Percentiles rank a stretch among this genome's conserved stretches.
Conservation (phyloP, 2,329 filamentous ascomycete species). For the Fusarium setosum region DNA sequence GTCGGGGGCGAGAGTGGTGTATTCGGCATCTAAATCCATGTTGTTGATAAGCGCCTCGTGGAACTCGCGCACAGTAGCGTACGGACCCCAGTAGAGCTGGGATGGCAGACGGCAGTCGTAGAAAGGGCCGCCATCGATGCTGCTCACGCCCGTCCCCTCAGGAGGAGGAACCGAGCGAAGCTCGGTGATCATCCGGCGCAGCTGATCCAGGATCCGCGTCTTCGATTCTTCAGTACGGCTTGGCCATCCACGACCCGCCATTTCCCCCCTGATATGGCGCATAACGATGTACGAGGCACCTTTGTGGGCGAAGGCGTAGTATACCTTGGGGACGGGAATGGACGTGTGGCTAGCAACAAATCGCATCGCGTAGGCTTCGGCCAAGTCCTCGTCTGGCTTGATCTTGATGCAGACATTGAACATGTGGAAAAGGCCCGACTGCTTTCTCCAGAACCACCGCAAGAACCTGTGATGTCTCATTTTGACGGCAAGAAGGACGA, state of each 20-base stretch:
- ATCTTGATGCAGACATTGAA: constrained; percentile 44
- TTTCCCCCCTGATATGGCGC: constrained; percentile 47
- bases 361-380: constrained; percentile 54
- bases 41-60: constrained; percentile 36
- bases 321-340: constrained; percentile 57
- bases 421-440: background rate
- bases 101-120: constrained; percentile 38
- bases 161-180: constrained; percentile 28
- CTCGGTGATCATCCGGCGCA: constrained; percentile 11
- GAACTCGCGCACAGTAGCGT: constrained; percentile 37
- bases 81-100: constrained; percentile 39
- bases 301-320: constrained; percentile 52
- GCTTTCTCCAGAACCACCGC: background rate
- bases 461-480: too few relatives aligned
- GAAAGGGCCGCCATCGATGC: constrained; percentile 34
- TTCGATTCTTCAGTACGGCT: constrained; percentile 28
- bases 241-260: constrained; percentile 17
- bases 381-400: constrained; percentile 43
- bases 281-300: constrained; percentile 56
- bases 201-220: constrained; percentile 16
- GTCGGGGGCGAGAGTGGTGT: constrained; percentile 1
- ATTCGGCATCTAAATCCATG: background rate
- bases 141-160: constrained; percentile 17
- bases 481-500: too few relatives aligned
- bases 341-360: constrained; percentile 54